These are phyloP conservation scores for Pyrus hybrid DNA, from an alignment of 331 rosid genomes.

Conservation along the genomic window DNA sequence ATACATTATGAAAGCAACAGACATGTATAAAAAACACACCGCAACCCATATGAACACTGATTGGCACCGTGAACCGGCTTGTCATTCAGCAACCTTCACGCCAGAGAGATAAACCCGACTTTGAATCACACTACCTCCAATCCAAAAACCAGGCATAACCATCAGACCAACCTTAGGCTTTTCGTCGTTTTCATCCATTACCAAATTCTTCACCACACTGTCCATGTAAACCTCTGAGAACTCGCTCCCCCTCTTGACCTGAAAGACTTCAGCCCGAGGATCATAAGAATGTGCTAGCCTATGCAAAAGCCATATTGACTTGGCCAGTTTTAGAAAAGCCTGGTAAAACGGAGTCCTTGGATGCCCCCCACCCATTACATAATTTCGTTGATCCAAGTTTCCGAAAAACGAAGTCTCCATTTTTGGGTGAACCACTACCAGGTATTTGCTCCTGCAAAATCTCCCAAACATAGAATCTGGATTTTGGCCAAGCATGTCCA, in stretches of 20 bases:
- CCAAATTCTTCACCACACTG: conserved; percentile 77
- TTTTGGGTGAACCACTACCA: conserved; percentile 80
- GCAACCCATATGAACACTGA: conserved; percentile 18
- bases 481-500: conserved; percentile 87
- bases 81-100: conserved; percentile 81
- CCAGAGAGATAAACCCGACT: conserved; percentile 93
- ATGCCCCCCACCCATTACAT: conserved; percentile 84
- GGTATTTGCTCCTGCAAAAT: conserved; percentile 88
- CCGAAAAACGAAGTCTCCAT: conserved; percentile 99
- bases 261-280: conserved; percentile 77
- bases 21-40: conserved; percentile 19
- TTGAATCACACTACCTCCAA: conserved; percentile 84
- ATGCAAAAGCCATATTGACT: conserved; percentile 92
- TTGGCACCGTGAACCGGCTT: conserved; percentile 4
- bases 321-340: conserved; percentile 83
- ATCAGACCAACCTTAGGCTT: conserved; percentile 86
- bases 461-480: conserved; percentile 90
- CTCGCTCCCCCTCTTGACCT: conserved; percentile 81
- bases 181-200: conserved; percentile 54
- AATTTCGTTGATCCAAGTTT: conserved; percentile 82
- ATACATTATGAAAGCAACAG: conserved; percentile 1
- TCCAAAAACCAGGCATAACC: conserved; percentile 96
- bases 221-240: conserved; percentile 96
- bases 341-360: conserved; percentile 98
- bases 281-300: conserved; percentile 79